Evolutionary conservation across 2,329 filamentous ascomycete genomes (phyloP).

Genomic region (Pseudonectria foliicola): DNA sequence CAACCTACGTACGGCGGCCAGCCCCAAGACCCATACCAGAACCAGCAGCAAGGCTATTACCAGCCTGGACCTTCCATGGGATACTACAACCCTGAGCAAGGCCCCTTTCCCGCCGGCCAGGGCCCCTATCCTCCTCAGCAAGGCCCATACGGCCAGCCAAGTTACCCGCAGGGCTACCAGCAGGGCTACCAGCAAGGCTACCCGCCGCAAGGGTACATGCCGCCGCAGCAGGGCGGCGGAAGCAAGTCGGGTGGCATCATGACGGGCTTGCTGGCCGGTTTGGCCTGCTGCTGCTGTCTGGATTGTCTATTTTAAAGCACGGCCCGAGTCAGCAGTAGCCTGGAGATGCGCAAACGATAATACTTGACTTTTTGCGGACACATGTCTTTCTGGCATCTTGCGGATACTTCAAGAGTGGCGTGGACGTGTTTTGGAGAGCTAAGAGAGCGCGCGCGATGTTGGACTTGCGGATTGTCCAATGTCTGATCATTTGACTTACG

Average conservation of each 20-base stretch:
- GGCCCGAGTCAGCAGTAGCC: background rate
- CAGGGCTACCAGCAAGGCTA: conserved; percentile 29
- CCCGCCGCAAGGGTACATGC: conserved; percentile 31
- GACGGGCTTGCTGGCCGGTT: conserved; percentile 40
- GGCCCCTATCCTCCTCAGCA: conserved; percentile 29
- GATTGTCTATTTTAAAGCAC: conserved; percentile 46
- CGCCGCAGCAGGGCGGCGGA: conserved; percentile 19
- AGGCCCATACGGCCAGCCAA: conserved; percentile 28
- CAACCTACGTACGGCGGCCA: conserved; percentile 40
- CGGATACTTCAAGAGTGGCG: too few species aligned
- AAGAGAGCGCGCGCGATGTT: too few species aligned
- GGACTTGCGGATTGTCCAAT: too few species aligned
- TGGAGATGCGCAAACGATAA: background rate
- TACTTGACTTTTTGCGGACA: too few species aligned
- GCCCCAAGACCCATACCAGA: conserved; percentile 25
- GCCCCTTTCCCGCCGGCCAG: conserved; percentile 27
- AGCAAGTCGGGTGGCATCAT: conserved; percentile 31
- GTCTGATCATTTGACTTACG: too few species aligned
- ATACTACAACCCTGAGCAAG: conserved; percentile 35
- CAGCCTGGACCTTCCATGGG: conserved; percentile 36
- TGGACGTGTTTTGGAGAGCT: too few species aligned
- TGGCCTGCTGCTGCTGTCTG: conserved; percentile 54
- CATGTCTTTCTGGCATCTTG: too few species aligned
- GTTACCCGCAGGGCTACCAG: conserved; percentile 27
- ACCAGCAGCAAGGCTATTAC: conserved; percentile 30